Evolutionary conservation across 192 early-diverging fungal species (phyloP).

Genomic region (Gaertneriomyces semiglobifer): DNA sequence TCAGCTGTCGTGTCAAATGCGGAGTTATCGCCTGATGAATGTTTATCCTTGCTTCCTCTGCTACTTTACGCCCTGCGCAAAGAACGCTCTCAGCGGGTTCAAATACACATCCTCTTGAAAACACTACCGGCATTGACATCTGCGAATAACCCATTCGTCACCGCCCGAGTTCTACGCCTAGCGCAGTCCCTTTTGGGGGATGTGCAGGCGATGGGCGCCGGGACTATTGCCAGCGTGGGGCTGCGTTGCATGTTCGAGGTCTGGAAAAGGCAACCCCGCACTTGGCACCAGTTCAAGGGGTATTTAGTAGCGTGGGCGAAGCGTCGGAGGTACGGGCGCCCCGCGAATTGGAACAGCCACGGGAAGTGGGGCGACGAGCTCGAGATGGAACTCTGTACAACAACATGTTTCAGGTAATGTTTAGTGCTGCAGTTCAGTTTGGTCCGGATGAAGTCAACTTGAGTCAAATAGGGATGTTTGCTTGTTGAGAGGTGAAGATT

Average conservation of each 20-base stretch:
- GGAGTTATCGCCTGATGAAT: not conserved
- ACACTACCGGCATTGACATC: constrained; percentile 15
- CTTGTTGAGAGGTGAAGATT: constrained; percentile 8
- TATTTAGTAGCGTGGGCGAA: constrained; percentile 12
- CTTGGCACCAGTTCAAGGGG: constrained; percentile 24
- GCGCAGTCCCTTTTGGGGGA: constrained; percentile 22
- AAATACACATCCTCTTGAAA: constrained; percentile 17
- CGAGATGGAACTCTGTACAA: constrained; percentile 21
- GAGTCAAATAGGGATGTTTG: constrained; percentile 12
- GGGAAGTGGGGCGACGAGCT: constrained; percentile 14
- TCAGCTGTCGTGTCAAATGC: not conserved
- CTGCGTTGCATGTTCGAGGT: constrained; percentile 18
- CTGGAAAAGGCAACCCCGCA: constrained; percentile 24
- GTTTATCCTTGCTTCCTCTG: constrained; percentile 19
- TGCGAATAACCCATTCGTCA: constrained; percentile 21
- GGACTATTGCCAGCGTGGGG: constrained; percentile 9
- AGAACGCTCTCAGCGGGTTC: constrained; percentile 16
- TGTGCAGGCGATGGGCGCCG: not conserved
- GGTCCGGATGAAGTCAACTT: not conserved
- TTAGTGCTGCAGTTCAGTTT: not conserved
- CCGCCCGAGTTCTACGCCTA: constrained; percentile 18
- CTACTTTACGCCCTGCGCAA: constrained; percentile 24
- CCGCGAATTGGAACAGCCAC: not conserved
- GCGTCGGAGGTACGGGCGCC: constrained; percentile 22
- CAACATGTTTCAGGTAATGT: constrained; percentile 2